Base-by-base conservation (phyloP, 345 rosid genomes). In the Ailanthus altissimus region DNA sequence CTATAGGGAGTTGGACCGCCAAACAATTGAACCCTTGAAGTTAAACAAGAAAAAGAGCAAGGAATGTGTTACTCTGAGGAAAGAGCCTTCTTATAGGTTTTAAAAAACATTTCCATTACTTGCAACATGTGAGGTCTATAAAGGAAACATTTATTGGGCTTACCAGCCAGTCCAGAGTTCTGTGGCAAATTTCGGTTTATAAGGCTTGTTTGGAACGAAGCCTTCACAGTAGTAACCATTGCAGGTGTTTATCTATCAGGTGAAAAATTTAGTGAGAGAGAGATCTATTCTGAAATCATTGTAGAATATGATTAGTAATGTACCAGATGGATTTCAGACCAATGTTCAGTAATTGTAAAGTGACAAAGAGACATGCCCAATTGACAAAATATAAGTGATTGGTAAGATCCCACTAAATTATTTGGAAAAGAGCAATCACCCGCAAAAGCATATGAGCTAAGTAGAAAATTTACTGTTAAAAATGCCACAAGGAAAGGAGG, bases 81-180 rank as follows among this genome's bases (percentile, higher is more conserved):
- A 25, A n/a, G 28, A 40, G 21, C 9, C 10, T 47, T 50, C 49
- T 61, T 23, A 54, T 13, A 67, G 42, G 25, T 56, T 21, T 7
- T 0, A 56, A 10, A 46, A 69, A 49, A 69, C 18, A 21, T 4
- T 26, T 59, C 3, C 28, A 59, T 28, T 59, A 59, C 63, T 59
- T 8, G 25, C 38, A 59, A 59, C 61, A 21, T n/a, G 32, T n/a
- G 13, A 57, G 16, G 11, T 8, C 14, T 23, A 25, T 15, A 57
- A 20, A 4, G 67, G 26, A 5, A 16, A 67, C 11, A 45, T 12
- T 60, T 53, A 8, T 46, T 59, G 77, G 62, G 76, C 84, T 84
- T 88, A 94, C 98, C 98, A 94, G 75, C 95, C 97, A 50, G 95
- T 91, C 98, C 98, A 94, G 67, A 86, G 86, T 83, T 94, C 98